Base-by-base conservation (phyloP, 441 rosid genomes). In the Arabidopsis lyrata region DNA sequence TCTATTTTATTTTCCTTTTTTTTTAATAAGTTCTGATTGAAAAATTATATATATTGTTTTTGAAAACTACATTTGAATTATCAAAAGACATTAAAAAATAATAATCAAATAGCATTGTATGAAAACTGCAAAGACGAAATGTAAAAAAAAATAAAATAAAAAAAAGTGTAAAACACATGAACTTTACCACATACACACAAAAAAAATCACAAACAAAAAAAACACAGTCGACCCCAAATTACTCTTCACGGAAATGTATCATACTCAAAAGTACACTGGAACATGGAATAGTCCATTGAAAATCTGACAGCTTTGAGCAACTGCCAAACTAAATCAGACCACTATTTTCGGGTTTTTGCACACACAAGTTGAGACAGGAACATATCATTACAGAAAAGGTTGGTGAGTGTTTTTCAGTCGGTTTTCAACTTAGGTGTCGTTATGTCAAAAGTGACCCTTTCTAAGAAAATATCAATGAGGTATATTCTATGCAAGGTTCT, bases 401-500 rank as follows among this genome's bases (percentile, higher is more conserved):
- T 57, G 72, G 76, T 57, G 24, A n/a, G 54, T 76, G 72, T 76
- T 63, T 76, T 47, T 69, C 66, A 76, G 4, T 68, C 58, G 58
- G 58, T 75, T 75, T 75, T 63, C 70, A 69, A n/a, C 47, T 55
- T 48, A 2, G 2, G 15, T 76, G 66, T 76, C 79, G 59, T 76
- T 62, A 36, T 55, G 31, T 38, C 75, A 14, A 69, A 76, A 55
- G 11, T 27, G 60, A 41, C 50, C 61, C 31, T 27, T 29, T 76
- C 66, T 14, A 47, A 53, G 39, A 36, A 75, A 70, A 76, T 76
- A 77, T 66, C 80, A 72, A 35, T 9, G 62, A 50, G 68, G 77
- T 50, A 65, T 72, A 71, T 72, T 66, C 80, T 77, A 29, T 77
- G 77, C 54, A 66, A 66, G 63, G 73, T 77, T 77, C 55, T 70